Base-by-base conservation (phyloP, 306 rosid species). In the Fagus crenata region DNA sequence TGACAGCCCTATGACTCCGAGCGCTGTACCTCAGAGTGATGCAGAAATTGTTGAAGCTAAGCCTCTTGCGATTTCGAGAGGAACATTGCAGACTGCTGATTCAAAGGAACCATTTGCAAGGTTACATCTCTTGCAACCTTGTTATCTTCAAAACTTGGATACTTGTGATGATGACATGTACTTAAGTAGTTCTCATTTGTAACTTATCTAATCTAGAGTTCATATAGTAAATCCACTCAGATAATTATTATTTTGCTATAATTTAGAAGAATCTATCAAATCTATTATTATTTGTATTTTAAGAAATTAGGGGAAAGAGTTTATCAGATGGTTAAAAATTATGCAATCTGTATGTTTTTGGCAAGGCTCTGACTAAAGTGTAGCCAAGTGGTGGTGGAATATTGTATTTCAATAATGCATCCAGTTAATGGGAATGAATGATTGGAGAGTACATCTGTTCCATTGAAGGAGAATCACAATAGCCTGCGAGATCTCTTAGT, bases 61-160 rank as follows among this genome's bases (percentile, higher is more conserved):
- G 90, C 98, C 93, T 49, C 83, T 84, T 67, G 88, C 89, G 33
- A 53, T 75, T 79, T 80, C 89, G 11, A 82, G 79, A 79, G 91
- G 78, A 78, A 69, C 90, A 67, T 7, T 58, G 83, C 87, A 63
- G 77, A 75, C 80, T 69, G 51, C 86, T 65, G 88, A 84, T 78
- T 80, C 85, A 49, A 91, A 92, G 86, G 94, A 88, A 80, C 92
- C 90, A 71, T 71, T 82, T 69, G 86, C 89, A 76, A 93, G 98
- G 98, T 93, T 84, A 71, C 53, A 72, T 70, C 71, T 64, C 63
- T 64, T 54, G 81, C 53, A 37, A 33, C 54, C 63, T 60, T 61
- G 49, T 53, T 28, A 78, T 37, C 33, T 58, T 4, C 41, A 71
- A 40, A 53, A 53, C 6, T 3, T 67, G 46, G 18, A 39, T 67